A percentile compares a stretch with the other conserved stretches of the same genome.
These are phyloP conservation scores for Centella asiatica DNA, from an alignment of 129 eudicot genomes.

Conservation along the genomic window DNA sequence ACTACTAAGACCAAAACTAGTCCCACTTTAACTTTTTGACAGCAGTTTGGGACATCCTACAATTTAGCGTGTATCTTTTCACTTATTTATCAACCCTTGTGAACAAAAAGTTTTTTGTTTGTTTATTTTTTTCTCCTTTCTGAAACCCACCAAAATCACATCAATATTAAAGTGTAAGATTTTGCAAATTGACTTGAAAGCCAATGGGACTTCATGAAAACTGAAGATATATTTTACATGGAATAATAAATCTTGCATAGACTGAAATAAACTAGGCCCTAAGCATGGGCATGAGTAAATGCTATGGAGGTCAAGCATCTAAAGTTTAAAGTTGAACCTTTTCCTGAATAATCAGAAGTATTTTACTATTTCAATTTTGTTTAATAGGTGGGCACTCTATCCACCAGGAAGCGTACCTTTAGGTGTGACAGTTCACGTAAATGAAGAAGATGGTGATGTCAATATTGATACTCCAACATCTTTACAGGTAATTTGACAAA, in stretches of 20 bases:
- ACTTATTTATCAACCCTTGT: no score
- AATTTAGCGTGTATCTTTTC: no score
- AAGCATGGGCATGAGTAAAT: neutral
- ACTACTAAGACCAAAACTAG: no score
- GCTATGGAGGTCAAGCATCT: neutral
- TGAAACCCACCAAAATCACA: no score
- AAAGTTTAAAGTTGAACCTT: neutral
- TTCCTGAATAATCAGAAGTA: neutral
- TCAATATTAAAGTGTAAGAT: no score
- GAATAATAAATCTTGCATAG: neutral
- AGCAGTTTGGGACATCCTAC: no score
- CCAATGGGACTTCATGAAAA: no score
- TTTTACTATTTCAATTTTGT: neutral
- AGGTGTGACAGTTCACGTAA: slow-evolving; percentile 96
- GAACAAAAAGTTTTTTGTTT: no score
- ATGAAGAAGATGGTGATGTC: slow-evolving; percentile 97
- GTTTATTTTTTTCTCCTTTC: no score
- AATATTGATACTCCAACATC: slow-evolving; percentile 87
- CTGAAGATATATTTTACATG: no score
- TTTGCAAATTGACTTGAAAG: no score
- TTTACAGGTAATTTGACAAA: slow-evolving; percentile 59
- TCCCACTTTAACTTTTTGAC: no score
- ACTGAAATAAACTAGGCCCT: neutral
- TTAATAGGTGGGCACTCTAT: slow-evolving; percentile 86
- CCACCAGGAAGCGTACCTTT: slow-evolving; percentile 98